Evolutionary conservation across 495 filamentous ascomycete genomes (phyloP), one percentile per base, ranked within the genome.

Genomic region (Neurospora africana): DNA sequence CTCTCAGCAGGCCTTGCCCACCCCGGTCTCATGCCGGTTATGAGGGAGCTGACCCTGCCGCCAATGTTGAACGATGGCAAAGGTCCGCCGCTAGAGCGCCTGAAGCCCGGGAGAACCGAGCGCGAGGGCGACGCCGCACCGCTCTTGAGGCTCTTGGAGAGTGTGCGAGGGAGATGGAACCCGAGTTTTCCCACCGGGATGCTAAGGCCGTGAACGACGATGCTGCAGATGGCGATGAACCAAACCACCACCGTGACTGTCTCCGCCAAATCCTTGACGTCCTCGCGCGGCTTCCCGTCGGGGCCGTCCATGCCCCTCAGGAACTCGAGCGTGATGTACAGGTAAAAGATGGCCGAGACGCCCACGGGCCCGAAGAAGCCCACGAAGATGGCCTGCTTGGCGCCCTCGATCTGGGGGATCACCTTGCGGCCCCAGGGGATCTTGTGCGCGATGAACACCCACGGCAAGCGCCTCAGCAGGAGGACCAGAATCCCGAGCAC

Each of bases 331-430:
- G 86, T 89, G 75, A 97, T 83, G 74, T 93, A 94, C 27, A 97
- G 85, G 78, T 97, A 97, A 80, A 97, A 97, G 58, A 97, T 86
- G 5, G 94, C 93, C 61, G 91, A 93, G 7, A 97, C 93, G n/a
- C 95, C 94, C 72, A 98, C 95, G 13, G 94, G 95, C 0, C 94
- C 95, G 75, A 97, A 97, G 84, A 97, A 97, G 6, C 94, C 95
- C 38, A 94, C 91, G 74, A 97, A 96, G 2, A 90, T 82, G 4
- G 93, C 92, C 73, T 96, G 92, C 11, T 84, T 83, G 9, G 87
- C 75, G 47, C 91, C 86, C 72, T 94, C 89, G 68, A 96, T 93
- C 78, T 97, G 93, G 67, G 88, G 89, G 68, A 97, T 94, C 27
- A 65, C 3, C 53, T 65, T 65, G 23, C 53, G 53, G 6, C 53